These are phyloP conservation scores for Solanum lignicaule DNA, from an alignment of 257 asterid species.

Conservation along the genomic window DNA sequence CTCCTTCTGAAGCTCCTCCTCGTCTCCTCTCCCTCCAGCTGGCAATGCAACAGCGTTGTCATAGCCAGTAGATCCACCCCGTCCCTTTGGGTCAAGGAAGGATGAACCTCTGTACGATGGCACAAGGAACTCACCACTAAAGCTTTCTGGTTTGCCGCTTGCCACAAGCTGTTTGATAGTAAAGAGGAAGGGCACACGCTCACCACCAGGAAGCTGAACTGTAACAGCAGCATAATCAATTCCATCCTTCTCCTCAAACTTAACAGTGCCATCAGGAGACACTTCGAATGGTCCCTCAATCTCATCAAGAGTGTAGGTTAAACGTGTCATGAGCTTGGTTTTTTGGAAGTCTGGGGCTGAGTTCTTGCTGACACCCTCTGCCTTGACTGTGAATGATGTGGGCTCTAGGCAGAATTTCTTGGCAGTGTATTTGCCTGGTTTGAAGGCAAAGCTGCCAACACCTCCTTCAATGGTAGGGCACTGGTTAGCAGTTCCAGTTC, in stretches of 20 bases:
- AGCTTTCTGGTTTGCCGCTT: constrained; percentile 67
- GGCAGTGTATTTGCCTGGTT: constrained; percentile 73
- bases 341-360: constrained; percentile 78
- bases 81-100: constrained; percentile 98
- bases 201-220: constrained; percentile 98
- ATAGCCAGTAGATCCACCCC: constrained; percentile 97
- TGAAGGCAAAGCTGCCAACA: constrained; percentile 52
- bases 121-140: constrained; percentile 69
- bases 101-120: constrained; percentile 98
- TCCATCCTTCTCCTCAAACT: constrained; percentile 94
- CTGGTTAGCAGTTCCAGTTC: constrained; percentile 94
- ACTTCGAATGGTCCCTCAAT: constrained; percentile 99
- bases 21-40: constrained; percentile 98
- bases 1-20: constrained; percentile 93
- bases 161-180: constrained; percentile 89
- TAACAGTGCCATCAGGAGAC: constrained; percentile 58
- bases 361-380: constrained; percentile 79
- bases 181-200: constrained; percentile 94
- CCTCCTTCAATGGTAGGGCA: constrained; percentile 96
- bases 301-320: constrained; percentile 96
- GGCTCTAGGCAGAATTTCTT: constrained; percentile 95
- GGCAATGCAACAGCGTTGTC: constrained; percentile 98
- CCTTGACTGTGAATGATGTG: constrained; percentile 95
- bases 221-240: constrained; percentile 98
- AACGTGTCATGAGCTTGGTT: constrained; percentile 97